Evolutionary conservation across 306 rosid species (phyloP).

Genomic region (Prunus kanzakura): DNA sequence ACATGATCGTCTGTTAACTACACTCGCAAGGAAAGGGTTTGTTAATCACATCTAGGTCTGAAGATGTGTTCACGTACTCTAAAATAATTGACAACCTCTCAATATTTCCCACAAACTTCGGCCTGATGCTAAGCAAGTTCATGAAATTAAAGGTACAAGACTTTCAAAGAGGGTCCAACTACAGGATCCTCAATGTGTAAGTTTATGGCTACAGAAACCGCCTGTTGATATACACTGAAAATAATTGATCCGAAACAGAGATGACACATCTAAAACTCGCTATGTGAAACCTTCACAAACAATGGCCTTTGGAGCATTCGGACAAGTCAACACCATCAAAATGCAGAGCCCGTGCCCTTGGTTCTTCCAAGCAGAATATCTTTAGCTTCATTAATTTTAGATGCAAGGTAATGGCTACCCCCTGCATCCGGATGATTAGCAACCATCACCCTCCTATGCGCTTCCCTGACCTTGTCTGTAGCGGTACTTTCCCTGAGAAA

Average conservation of each 20-base stretch:
- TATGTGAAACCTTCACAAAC: not conserved
- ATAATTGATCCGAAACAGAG: not conserved
- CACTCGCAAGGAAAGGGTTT: too few relatives aligned
- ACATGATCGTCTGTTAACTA: too few relatives aligned
- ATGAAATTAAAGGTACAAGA: not conserved
- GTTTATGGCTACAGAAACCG: not conserved
- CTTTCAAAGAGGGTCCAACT: not conserved
- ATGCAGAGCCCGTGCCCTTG: slow-evolving; percentile 64
- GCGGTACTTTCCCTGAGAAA: slow-evolving; percentile 56
- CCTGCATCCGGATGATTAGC: slow-evolving; percentile 99
- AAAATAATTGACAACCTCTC: too few relatives aligned
- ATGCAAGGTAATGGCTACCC: slow-evolving; percentile 94
- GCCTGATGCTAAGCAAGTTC: not conserved
- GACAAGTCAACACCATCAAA: slow-evolving; percentile 35
- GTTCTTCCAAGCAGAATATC: slow-evolving; percentile 62
- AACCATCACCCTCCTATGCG: slow-evolving; percentile 92
- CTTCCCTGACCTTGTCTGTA: slow-evolving; percentile 68
- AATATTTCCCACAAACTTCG: not conserved
- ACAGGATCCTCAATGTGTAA: not conserved
- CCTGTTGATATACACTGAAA: not conserved
- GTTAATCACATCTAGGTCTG: too few relatives aligned
- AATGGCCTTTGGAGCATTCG: not conserved
- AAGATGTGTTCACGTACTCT: too few relatives aligned
- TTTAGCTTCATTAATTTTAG: slow-evolving; percentile 91
- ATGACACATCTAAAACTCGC: not conserved